Evolutionary conservation across 768 basidiomycete genomes (phyloP).

Genomic region (Boletellus ananiceps): DNA sequence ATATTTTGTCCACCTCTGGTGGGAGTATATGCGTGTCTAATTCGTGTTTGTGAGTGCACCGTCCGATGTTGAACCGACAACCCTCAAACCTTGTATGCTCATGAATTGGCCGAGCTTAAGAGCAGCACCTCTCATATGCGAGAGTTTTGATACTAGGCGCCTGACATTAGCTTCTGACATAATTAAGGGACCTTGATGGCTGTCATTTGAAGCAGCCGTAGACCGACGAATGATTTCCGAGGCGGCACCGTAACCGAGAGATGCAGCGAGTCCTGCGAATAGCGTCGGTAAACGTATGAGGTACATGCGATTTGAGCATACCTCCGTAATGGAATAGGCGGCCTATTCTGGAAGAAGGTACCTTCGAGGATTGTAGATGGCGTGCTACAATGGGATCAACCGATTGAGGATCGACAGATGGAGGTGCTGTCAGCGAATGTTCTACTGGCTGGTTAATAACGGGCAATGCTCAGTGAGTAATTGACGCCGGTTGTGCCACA

Average conservation of each 20-base stretch:
- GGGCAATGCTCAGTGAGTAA: neutral
- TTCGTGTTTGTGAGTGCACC: neutral
- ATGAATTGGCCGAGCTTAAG: slow-evolving; percentile 96
- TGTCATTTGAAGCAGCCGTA: slow-evolving; percentile 33
- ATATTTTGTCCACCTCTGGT: slow-evolving; percentile 80
- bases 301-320: slow-evolving; percentile 26
- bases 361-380: slow-evolving; percentile 73
- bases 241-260: slow-evolving; percentile 84
- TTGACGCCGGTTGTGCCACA: neutral
- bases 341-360: slow-evolving; percentile 86
- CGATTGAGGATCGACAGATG: neutral
- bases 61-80: neutral
- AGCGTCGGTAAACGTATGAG: neutral
- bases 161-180: slow-evolving; percentile 90
- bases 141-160: slow-evolving; percentile 86
- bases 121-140: slow-evolving; percentile 94
- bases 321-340: slow-evolving; percentile 94
- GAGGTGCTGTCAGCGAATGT: neutral
- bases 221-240: slow-evolving; percentile 78
- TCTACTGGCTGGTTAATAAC: slow-evolving; percentile 7
- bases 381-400: slow-evolving; percentile 23
- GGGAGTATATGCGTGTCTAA: slow-evolving; percentile 87
- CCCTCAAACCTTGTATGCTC: slow-evolving; percentile 78
- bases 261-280: slow-evolving; percentile 77
- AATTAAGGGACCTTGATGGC: slow-evolving; percentile 52